A percentile compares a stretch with the other conserved stretches of the same genome.
Conservation (phyloP, 345 rosid species). For the Arabidopsis suecica region DNA sequence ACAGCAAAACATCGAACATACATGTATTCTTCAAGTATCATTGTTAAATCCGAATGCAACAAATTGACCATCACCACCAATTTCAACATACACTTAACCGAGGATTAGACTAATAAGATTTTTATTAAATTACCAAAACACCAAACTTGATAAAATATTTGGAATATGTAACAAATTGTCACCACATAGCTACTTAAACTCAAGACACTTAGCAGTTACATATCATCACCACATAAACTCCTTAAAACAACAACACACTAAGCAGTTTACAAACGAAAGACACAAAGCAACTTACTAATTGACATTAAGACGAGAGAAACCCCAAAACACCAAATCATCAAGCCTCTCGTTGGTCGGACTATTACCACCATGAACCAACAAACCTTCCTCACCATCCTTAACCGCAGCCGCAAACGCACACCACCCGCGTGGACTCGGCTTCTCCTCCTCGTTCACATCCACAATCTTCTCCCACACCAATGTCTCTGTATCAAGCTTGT, state of each 20-base stretch:
- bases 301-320: constrained; percentile 29
- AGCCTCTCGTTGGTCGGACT: constrained; percentile 43
- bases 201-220: constrained; percentile 14
- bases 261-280: constrained; percentile 15
- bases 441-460: constrained; percentile 22
- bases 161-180: not conserved
- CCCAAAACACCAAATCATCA: constrained; percentile 43
- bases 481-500: constrained; percentile 42
- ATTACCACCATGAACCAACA: constrained; percentile 48
- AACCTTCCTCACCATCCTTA: constrained; percentile 39
- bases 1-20: no score
- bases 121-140: constrained; percentile 14
- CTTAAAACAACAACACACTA: not conserved
- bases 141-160: constrained; percentile 3
- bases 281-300: not conserved
- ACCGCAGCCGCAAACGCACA: constrained; percentile 33
- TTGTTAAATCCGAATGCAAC: not conserved
- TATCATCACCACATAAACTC: constrained; percentile 2
- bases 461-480: constrained; percentile 42
- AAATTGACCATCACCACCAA: not conserved
- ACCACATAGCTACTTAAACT: constrained; percentile 2
- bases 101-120: not conserved
- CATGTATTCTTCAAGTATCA: no score
- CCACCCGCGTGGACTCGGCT: constrained; percentile 41
- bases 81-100: not conserved